phyloP scores from a whole-genome alignment of 176 grass and related monocot species.

The Cymbopogon citratus region DNA sequence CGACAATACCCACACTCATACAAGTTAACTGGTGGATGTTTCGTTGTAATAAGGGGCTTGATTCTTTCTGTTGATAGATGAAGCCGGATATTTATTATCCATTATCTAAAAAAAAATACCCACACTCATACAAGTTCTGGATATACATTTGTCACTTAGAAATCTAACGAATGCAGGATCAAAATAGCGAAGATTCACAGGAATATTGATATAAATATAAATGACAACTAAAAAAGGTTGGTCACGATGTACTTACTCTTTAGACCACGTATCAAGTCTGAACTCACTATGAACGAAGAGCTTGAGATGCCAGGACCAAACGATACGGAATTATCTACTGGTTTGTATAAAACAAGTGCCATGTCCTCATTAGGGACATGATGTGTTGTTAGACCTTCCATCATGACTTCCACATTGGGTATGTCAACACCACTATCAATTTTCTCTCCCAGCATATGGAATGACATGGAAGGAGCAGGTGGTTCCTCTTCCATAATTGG shows the following conservation, averaged over 20 bases:
- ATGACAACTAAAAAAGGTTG: background rate
- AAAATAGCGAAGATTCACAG: conserved; percentile 7
- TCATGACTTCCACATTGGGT: conserved; percentile 31
- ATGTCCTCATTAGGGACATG: conserved; percentile 33
- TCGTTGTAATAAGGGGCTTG: too few species aligned
- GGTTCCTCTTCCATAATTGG: conserved; percentile 55
- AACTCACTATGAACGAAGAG: conserved; percentile 65
- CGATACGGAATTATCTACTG: conserved; percentile 24
- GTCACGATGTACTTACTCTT: conserved; percentile 66
- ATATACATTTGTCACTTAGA: conserved; percentile 5
- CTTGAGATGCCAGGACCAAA: conserved; percentile 31
- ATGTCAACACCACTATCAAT: conserved; percentile 8
- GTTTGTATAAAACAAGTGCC: conserved; percentile 76
- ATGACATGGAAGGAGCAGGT: conserved; percentile 3
- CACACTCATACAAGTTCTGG: background rate
- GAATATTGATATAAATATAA: conserved; percentile 10
- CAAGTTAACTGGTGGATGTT: too few species aligned
- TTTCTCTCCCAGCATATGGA: conserved; percentile 31
- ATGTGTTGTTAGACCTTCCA: conserved; percentile 24
- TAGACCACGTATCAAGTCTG: conserved; percentile 61
- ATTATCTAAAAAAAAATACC: too few species aligned
- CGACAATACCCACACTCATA: background rate
- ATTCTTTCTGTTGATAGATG: too few species aligned
- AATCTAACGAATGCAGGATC: conserved; percentile 1
- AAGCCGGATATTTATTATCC: too few species aligned